Evolutionary conservation across 768 basidiomycete genomes (phyloP), one percentile per base, ranked within the genome.

Genomic region (Boletellus emodensis): DNA sequence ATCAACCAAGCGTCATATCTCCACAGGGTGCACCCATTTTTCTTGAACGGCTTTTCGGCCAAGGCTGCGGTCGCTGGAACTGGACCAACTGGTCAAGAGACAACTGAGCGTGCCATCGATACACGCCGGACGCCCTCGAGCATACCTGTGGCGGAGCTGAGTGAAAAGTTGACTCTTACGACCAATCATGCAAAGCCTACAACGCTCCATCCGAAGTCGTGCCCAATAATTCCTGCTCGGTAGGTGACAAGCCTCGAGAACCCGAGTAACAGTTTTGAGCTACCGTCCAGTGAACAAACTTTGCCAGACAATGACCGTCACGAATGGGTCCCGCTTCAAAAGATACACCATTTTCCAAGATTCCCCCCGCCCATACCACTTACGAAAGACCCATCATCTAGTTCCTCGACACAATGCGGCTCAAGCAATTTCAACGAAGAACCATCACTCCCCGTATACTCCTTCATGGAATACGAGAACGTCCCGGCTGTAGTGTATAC

Each of bases 401-500:
- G 52, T 26, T 51, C 48, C 6, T 49, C 46, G 9, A 50, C 39
- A 11, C 56, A 53, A 14, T 33, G n/a, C 17, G 49, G 32, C 12
- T 46, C 39, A 5, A 41, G 32, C 32, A 48, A 47, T 9, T 10
- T 12, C 28, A 14, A 35, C 7, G 47, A 52, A 44, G 57, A 51
- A 22, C 24, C 14, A 9, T 30, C 50, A 1, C 60, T 69, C 15
- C 68, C 74, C 0, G 17, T 58, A 9, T 79, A 76, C 52, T 67
- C 71, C 13, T 79, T 72, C 48, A 55, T 61, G 54, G 67, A 72
- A 48, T 71, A 67, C 43, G 37, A 46, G 10, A 15, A 15, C 3
- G 18, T 34, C 0, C 71, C 78, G 0, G 56, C 63, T 1, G 65
- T 74, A 9, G 65, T 73, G 13, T 79, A 79, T 35, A 72, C 66